Evolutionary conservation across 2,329 filamentous ascomycete genomes (phyloP).

Genomic region (Stachybotrys chartarum): DNA sequence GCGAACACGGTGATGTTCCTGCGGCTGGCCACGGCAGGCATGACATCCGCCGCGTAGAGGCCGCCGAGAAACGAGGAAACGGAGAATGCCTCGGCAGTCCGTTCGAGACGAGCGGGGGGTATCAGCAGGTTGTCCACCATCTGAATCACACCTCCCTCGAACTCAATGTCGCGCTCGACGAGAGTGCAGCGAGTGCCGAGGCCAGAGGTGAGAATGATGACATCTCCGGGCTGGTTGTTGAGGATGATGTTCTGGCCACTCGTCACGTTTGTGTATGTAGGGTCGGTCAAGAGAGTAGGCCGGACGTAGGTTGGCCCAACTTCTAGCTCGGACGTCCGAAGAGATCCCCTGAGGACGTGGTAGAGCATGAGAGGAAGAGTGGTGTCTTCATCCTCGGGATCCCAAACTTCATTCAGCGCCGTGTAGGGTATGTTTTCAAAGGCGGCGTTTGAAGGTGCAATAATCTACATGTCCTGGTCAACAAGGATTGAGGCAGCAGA

Average conservation of each 20-base stretch:
- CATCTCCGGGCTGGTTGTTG: slow-evolving; percentile 32
- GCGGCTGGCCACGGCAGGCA: slow-evolving; percentile 32
- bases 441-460: slow-evolving; percentile 51
- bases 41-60: slow-evolving; percentile 21
- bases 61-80: slow-evolving; percentile 31
- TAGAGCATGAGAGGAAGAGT: slow-evolving; percentile 49
- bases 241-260: slow-evolving; percentile 41
- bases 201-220: slow-evolving; percentile 42
- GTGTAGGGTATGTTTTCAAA: slow-evolving; percentile 48
- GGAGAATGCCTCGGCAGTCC: slow-evolving; percentile 41
- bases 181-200: slow-evolving; percentile 36
- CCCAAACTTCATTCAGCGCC: slow-evolving; percentile 39
- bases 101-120: slow-evolving; percentile 38
- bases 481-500: neutral
- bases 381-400: slow-evolving; percentile 34
- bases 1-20: slow-evolving; percentile 55
- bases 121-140: slow-evolving; percentile 44
- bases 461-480: slow-evolving; percentile 27
- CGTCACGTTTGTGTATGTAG: slow-evolving; percentile 39
- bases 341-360: slow-evolving; percentile 50
- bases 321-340: slow-evolving; percentile 30
- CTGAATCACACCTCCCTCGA: slow-evolving; percentile 43
- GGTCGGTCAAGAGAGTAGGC: slow-evolving; percentile 33
- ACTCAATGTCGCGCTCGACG: slow-evolving; percentile 34
- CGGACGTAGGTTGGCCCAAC: slow-evolving; percentile 30